Evolutionary conservation across 192 early-diverging fungal genomes (phyloP), one percentile per base, ranked within the genome.

Genomic region (Gigaspora rosea): DNA sequence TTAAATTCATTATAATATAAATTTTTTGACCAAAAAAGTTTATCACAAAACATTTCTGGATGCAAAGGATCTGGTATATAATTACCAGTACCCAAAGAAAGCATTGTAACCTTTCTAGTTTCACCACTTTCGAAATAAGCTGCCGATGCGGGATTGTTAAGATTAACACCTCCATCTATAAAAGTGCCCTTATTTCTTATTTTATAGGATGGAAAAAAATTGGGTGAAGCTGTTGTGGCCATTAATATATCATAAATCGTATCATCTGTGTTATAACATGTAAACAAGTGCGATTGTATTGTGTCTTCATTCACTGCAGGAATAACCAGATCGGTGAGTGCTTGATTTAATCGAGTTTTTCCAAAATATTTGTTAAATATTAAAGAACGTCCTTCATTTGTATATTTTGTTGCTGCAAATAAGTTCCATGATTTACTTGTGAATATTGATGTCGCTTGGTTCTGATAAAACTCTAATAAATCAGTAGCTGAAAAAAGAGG

Each of bases 221-320:
- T 35, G 9, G 62, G 62, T 64, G 62, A 9, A 64, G 62, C 62
- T 16, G 62, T 64, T 35, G 62, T 64, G 9, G 62, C 62, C 62
- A 64, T 41, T 64, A 64, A 16, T 15, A 15, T 15, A 16, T 64
- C 15, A 35, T 33, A 2, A 64, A 64, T 13, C 3, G 62, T 64
- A 1, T 41, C 0, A 64, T 64, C 4, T 64, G 62, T 9, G 4
- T 64, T 32, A 64, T 35, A 36, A 64, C 33, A 11, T 41, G 62
- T 64, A 64, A 64, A 64, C 16, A 35, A 64, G 16, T 64, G 13
- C 33, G 62, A 41, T 41, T 41, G 41, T 2, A 41, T 41, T 3
- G 3, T 41, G 41, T 41, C 41, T 41, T 41, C 2, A 7, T 41
- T 41, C 7, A 41, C 32, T 0, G 62, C 62, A 18, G 62, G 62